Conservation (phyloP, 441 rosid genomes). For the Aleurites moluccanus region DNA sequence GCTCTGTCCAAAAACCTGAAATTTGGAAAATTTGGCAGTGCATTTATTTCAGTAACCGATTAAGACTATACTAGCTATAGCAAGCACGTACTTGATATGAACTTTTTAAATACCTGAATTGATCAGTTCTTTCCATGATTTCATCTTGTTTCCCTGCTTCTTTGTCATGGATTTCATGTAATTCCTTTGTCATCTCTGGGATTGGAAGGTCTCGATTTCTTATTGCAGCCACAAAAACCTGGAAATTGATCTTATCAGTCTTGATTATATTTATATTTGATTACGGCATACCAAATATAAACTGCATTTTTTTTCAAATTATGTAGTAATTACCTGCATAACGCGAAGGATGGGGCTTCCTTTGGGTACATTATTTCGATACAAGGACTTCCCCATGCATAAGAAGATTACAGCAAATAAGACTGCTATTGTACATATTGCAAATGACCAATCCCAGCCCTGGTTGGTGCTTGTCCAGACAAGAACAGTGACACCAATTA, state of each 20-base stretch:
- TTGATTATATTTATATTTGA: too few relatives aligned
- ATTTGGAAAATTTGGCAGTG: background rate
- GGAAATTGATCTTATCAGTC: background rate
- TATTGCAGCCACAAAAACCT: slow-evolving; percentile 55
- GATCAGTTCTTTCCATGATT: slow-evolving; percentile 46
- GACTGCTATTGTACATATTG: slow-evolving; percentile 37
- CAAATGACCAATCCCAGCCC: slow-evolving; percentile 64
- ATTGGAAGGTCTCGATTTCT: slow-evolving; percentile 42
- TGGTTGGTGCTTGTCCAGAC: slow-evolving; percentile 51
- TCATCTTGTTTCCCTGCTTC: slow-evolving; percentile 36
- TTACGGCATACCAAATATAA: too few relatives aligned
- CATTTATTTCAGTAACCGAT: background rate
- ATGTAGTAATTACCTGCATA: slow-evolving; percentile 37
- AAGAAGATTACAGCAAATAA: slow-evolving; percentile 35
- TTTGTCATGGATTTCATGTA: slow-evolving; percentile 47
- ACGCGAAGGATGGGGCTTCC: slow-evolving; percentile 53
- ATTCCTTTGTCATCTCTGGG: slow-evolving; percentile 44
- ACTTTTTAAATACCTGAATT: slow-evolving; percentile 41
- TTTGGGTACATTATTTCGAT: slow-evolving; percentile 43
- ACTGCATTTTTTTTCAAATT: too few relatives aligned
- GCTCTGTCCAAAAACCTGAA: slow-evolving; percentile 62
- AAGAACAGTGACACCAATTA: slow-evolving; percentile 49
- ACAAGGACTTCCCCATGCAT: slow-evolving; percentile 49
- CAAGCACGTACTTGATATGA: background rate
- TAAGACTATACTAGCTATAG: background rate